These are phyloP conservation scores for Thalassiosira hispida DNA, from an alignment of 352 stramenopile species.

Conservation along the genomic window DNA sequence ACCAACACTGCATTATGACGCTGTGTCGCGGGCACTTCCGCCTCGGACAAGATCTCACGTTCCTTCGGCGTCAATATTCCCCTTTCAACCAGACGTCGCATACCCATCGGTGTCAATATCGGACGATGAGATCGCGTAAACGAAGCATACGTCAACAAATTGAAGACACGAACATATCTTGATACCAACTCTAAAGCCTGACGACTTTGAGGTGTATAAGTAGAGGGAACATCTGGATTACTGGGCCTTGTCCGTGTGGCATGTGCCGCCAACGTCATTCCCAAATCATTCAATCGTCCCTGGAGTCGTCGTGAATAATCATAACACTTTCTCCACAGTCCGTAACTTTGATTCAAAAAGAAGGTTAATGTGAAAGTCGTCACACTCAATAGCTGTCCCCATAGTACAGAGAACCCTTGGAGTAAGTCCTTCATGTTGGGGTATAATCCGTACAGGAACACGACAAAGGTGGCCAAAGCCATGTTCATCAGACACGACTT, in stretches of 20 bases:
- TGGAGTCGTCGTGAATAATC: conserved; percentile 78
- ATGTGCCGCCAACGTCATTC: conserved; percentile 81
- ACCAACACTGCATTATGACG: conserved; percentile 82
- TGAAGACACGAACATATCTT: conserved; percentile 85
- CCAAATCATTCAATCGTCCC: conserved; percentile 84
- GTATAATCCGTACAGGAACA: conserved; percentile 66
- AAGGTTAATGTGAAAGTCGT: conserved; percentile 86
- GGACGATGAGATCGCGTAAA: conserved; percentile 85
- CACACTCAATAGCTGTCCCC: conserved; percentile 79
- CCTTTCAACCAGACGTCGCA: conserved; percentile 81
- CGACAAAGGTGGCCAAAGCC: conserved; percentile 65
- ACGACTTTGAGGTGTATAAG: conserved; percentile 69
- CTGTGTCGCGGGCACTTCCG: conserved; percentile 79
- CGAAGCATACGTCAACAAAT: conserved; percentile 85
- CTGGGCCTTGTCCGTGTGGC: conserved; percentile 53
- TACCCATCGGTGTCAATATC: conserved; percentile 83
- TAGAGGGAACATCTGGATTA: conserved; percentile 63
- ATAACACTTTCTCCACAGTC: conserved; percentile 85
- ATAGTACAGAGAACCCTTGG: conserved; percentile 76
- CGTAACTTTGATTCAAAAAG: conserved; percentile 86
- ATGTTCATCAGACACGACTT: conserved; percentile 77
- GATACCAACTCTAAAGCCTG: conserved; percentile 80
- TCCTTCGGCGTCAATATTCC: conserved; percentile 82
- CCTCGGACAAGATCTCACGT: conserved; percentile 71
- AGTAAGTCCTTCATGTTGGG: conserved; percentile 63